Evolutionary conservation across 2,329 filamentous ascomycete species (phyloP).

Genomic region (Fusarium subtropicale): DNA sequence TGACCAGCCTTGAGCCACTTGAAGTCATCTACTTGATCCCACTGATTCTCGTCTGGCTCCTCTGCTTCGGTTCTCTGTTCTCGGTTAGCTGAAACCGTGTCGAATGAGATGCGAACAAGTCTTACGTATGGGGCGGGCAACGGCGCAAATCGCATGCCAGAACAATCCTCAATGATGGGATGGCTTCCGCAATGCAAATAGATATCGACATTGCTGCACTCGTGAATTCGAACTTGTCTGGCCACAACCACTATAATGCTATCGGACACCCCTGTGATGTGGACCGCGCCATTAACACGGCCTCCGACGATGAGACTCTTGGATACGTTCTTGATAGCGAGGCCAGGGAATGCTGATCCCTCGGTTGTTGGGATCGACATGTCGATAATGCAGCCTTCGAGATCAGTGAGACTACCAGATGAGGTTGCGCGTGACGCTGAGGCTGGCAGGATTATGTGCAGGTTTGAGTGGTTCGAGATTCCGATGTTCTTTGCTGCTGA

Average conservation of each 20-base stretch:
- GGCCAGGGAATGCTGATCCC: constrained; percentile 75
- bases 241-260: constrained; percentile 83
- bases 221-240: constrained; percentile 93
- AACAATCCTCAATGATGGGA: constrained; percentile 94
- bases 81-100: constrained; percentile 10
- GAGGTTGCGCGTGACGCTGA: constrained; percentile 77
- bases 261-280: constrained; percentile 80
- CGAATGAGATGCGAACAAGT: constrained; percentile 29
- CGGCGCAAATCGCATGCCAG: constrained; percentile 79
- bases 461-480: constrained; percentile 73
- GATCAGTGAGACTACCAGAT: constrained; percentile 77
- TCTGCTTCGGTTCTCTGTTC: constrained; percentile 48
- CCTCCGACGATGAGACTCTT: constrained; percentile 82
- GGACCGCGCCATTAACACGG: constrained; percentile 80
- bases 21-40: constrained; percentile 95
- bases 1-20: constrained; percentile 91
- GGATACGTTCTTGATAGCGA: constrained; percentile 74
- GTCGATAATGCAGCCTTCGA: constrained; percentile 80
- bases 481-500: constrained; percentile 69
- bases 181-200: constrained; percentile 85
- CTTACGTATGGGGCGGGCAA: constrained; percentile 77
- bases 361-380: constrained; percentile 73
- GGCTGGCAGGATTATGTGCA: constrained; percentile 81
- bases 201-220: constrained; percentile 82
- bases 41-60: constrained; percentile 70